phyloP scores from a whole-genome alignment of 139 green algal species.

The Zygnema circumcarinatum region DNA sequence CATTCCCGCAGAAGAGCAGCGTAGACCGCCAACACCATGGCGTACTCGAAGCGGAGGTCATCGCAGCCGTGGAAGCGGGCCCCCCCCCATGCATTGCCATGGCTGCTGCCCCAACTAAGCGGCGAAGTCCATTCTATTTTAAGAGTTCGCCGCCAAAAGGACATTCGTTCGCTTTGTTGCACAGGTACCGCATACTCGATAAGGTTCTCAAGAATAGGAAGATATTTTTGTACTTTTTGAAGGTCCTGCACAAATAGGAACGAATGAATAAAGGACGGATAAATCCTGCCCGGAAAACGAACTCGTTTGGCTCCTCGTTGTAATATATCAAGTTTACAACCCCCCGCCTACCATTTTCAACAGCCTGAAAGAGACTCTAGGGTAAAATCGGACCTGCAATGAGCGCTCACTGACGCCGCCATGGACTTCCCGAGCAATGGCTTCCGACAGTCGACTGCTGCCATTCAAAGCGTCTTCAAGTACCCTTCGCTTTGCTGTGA shows the following conservation, averaged over 20 bases:
- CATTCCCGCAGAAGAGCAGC: constrained; percentile 42
- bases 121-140: constrained; percentile 34
- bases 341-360: too few species aligned
- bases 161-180: constrained; percentile 2
- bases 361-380: too few species aligned
- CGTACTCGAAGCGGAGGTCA: constrained; percentile 41
- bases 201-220: constrained; percentile 44
- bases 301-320: too few species aligned
- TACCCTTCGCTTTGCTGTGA: background rate
- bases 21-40: constrained; percentile 32
- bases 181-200: constrained; percentile 2
- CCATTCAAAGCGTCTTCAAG: constrained; percentile 41
- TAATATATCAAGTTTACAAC: too few species aligned
- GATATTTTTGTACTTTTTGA: constrained; percentile 30
- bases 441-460: background rate
- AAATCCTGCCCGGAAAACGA: too few species aligned
- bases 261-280: too few species aligned
- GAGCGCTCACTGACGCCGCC: background rate
- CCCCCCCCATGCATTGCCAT: background rate
- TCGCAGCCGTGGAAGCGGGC: constrained; percentile 17
- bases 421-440: constrained; percentile 31
- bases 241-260: constrained; percentile 30
- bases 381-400: too few species aligned
- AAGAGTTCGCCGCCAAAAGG: constrained; percentile 24
- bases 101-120: constrained; percentile 10